Evolutionary conservation across 2,329 filamentous ascomycete species (phyloP), one percentile per base, ranked within the genome.

Genomic region (Pezizomycotina sp.): DNA sequence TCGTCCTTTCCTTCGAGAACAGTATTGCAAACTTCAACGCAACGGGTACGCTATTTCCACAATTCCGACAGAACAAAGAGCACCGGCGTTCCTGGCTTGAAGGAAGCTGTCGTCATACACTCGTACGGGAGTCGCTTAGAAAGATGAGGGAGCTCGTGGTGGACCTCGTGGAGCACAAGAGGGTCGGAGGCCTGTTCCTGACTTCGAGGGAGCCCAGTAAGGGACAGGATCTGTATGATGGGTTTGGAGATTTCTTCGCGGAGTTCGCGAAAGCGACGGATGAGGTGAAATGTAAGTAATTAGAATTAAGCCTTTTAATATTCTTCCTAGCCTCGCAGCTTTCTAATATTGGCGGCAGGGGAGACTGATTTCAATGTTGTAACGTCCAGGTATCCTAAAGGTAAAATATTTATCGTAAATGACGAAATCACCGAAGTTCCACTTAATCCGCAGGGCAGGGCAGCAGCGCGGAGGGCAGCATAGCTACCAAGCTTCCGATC

Each of bases 181-280:
- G 32, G 7, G 34, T 43, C 16, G 41, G 41, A 4, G 41, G 39
- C 15, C 31, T 43, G 13, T 43, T 38, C 28, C 12, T 43, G 3
- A 43, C 41, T 6, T 38, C 36, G 7, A 38, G 35, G 18, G 41
- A 39, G 13, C 41, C 41, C n/a, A 26, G 27, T 8, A 43, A 39
- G 27, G 41, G 41, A 20, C 36, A 43, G 13, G 41, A 36, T 2
- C 36, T 38, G 13, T 43, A 43, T 15, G 39, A 34, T 20, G 24
- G 32, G 15, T 43, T 38, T 25, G 38, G 36, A 22, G 41, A 43
- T 12, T 35, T 38, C 15, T 43, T 35, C 36, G 41, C 38, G 14
- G 41, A 43, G 14, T 43, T 43, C 31, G 41, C 39, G 10, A 25
- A 28, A 2, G 41, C 38, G 13, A 39, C 39, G 32, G 41, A 43